phyloP scores from a whole-genome alignment of 768 basidiomycete genomes.

The Clavaria fumosa region DNA sequence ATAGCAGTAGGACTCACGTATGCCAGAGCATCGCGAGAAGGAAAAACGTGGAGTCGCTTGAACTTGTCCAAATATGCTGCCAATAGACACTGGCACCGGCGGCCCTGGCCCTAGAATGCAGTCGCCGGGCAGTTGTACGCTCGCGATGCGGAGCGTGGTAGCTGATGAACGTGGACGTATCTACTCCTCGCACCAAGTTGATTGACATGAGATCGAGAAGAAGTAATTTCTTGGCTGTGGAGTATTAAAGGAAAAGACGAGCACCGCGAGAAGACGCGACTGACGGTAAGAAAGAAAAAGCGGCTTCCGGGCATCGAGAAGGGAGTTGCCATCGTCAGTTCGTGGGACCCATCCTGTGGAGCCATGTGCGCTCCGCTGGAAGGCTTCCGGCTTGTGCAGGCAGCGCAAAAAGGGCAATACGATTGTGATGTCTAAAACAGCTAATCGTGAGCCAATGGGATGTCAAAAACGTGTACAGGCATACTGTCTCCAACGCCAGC shows the following conservation, averaged over 20 bases:
- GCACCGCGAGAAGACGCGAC: not conserved
- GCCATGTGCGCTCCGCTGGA: not conserved
- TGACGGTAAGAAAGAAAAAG: slow-evolving; percentile 7
- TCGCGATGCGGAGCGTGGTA: slow-evolving; percentile 24
- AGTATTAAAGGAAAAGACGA: slow-evolving; percentile 5
- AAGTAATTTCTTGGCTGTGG: slow-evolving; percentile 16
- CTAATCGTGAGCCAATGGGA: not conserved
- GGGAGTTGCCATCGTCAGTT: slow-evolving; percentile 25
- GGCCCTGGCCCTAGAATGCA: slow-evolving; percentile 33
- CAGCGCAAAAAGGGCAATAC: slow-evolving; percentile 20
- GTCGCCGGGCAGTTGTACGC: slow-evolving; percentile 23
- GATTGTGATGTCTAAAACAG: slow-evolving; percentile 26
- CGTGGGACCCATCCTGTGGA: not conserved
- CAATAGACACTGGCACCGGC: slow-evolving; percentile 34
- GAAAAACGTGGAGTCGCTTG: slow-evolving; percentile 39
- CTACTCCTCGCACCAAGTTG: slow-evolving; percentile 29
- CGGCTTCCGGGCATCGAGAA: slow-evolving; percentile 23
- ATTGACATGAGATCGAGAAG: slow-evolving; percentile 33
- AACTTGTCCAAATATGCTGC: slow-evolving; percentile 25
- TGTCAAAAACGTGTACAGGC: slow-evolving; percentile 8
- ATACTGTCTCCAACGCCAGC: slow-evolving; percentile 22
- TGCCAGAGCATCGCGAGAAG: slow-evolving; percentile 43
- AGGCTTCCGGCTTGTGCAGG: not conserved
- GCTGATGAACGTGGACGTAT: slow-evolving; percentile 34
- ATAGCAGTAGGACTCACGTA: too few relatives aligned